A percentile compares a stretch with the other conserved stretches of the same genome.
Evolutionary conservation across 2,329 filamentous ascomycete species (phyloP).

Genomic region (Botrytis hyacinthi): DNA sequence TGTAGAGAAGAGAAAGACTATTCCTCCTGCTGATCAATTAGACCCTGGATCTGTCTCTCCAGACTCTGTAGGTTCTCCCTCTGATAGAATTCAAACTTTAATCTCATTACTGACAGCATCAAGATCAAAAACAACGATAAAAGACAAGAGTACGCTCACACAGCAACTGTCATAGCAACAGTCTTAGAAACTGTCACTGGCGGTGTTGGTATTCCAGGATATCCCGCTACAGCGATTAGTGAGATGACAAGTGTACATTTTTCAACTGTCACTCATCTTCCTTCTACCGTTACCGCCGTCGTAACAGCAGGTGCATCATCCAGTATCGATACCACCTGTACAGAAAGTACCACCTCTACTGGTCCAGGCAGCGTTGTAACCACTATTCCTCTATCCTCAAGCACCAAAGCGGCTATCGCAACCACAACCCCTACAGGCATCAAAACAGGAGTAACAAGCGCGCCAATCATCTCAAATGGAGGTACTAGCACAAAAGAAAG

Average conservation of each 20-base stretch:
- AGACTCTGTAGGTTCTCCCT: neutral
- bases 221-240: neutral
- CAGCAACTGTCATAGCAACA: neutral
- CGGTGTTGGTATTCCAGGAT: slow-evolving; percentile 1
- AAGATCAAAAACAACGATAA: neutral
- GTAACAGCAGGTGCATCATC: neutral
- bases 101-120: neutral
- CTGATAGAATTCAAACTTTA: neutral
- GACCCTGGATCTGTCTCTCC: neutral
- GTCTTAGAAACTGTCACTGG: slow-evolving; percentile 4
- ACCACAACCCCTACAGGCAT: neutral
- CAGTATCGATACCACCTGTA: neutral
- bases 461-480: neutral
- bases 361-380: neutral
- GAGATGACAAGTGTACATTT: neutral
- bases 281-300: neutral
- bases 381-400: neutral
- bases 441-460: neutral
- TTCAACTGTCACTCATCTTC: neutral
- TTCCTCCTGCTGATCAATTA: neutral
- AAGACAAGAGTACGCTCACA: slow-evolving; percentile 5
- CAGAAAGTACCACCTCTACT: neutral
- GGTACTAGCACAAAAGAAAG: neutral
- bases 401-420: neutral
- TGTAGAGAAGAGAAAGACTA: neutral